Percentiles rank a stretch among this genome's conserved stretches.
These are phyloP conservation scores for Taiozyma sp. DNA, from an alignment of 1,139 yeast genomes.

Conservation along the genomic window DNA sequence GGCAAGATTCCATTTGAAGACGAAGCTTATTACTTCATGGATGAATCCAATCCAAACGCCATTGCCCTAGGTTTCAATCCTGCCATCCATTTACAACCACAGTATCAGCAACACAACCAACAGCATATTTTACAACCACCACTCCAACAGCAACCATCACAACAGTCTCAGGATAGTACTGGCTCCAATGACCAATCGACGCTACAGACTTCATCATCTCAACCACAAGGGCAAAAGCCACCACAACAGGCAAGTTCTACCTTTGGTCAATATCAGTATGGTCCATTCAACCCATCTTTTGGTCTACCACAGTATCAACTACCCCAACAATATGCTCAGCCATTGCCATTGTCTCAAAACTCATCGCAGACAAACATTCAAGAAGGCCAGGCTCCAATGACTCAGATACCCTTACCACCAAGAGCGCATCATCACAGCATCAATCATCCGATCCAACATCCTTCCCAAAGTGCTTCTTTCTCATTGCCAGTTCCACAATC, in stretches of 20 bases:
- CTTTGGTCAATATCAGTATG: not conserved
- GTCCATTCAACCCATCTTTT: not conserved
- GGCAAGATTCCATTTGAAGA: constrained; percentile 46
- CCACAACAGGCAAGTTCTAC: not conserved
- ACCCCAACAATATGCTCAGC: not conserved
- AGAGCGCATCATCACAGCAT: constrained; percentile 1
- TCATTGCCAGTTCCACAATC: not conserved
- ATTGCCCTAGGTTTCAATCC: constrained; percentile 26
- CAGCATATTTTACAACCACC: constrained; percentile 16
- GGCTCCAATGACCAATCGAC: not conserved
- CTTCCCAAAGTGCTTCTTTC: not conserved
- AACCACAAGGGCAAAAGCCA: constrained; percentile 4
- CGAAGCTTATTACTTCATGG: constrained; percentile 47
- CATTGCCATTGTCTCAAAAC: not conserved
- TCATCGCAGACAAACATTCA: constrained; percentile 11
- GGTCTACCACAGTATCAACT: not conserved
- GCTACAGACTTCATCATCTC: not conserved
- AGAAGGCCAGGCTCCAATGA: constrained; percentile 2
- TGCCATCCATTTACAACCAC: constrained; percentile 15
- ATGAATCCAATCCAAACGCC: constrained; percentile 34
- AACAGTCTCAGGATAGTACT: not conserved
- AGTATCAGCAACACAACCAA: constrained; percentile 14
- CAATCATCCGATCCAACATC: constrained; percentile 1
- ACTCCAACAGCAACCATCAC: constrained; percentile 5
- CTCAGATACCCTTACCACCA: not conserved